Percentiles rank a stretch among this genome's conserved stretches.
These are phyloP conservation scores for Monosporozyma yasuniensis DNA, from an alignment of 805 yeast species.

Conservation along the genomic window DNA sequence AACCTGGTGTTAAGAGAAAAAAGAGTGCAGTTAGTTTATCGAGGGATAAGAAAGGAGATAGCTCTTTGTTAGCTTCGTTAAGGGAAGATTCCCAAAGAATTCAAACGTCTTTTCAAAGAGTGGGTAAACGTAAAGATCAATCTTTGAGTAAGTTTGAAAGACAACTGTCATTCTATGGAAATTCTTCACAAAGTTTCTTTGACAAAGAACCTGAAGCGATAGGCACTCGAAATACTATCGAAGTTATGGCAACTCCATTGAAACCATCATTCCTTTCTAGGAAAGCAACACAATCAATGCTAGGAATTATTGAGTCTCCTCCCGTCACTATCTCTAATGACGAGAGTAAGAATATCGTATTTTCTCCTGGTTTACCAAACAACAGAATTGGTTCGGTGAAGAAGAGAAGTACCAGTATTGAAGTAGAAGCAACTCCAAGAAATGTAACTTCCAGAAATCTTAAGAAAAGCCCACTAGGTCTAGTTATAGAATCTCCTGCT, in stretches of 20 bases:
- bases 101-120: constrained; percentile 23
- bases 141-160: background rate
- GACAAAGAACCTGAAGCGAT: background rate
- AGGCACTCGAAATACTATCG: constrained; percentile 5
- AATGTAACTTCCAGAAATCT: background rate
- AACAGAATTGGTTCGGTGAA: background rate
- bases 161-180: background rate
- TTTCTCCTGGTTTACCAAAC: background rate
- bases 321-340: background rate
- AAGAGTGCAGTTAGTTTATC: background rate
- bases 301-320: constrained; percentile 26
- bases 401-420: background rate
- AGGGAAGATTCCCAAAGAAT: background rate
- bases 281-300: constrained; percentile 8
- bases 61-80: background rate
- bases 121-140: constrained; percentile 20
- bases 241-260: constrained; percentile 29
- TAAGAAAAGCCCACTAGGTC: background rate
- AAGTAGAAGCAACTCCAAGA: background rate
- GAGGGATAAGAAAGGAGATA: background rate
- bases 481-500: background rate
- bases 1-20: constrained; percentile 3
- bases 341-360: background rate
- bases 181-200: background rate
- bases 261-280: constrained; percentile 10